Evolutionary conservation across 768 basidiomycete genomes (phyloP), one percentile per base, ranked within the genome.

Genomic region (Suillus variegatus): DNA sequence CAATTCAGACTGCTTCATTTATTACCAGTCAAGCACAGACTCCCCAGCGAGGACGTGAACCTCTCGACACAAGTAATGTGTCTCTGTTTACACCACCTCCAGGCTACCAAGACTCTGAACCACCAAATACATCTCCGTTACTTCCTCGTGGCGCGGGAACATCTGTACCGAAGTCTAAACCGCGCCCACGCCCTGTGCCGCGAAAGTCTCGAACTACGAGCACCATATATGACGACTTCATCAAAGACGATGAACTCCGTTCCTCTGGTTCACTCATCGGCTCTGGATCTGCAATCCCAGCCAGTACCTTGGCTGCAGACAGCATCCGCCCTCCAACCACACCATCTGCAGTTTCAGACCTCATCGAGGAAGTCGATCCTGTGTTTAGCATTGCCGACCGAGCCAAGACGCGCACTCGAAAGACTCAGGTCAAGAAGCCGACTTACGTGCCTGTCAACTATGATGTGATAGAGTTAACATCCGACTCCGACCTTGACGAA

Each of bases 341-440:
- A 0, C 67, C 74, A 0, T 46, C 65, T n/a, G 55, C 22, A 44
- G 36, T 68, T 38, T 67, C 69, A 7, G 68, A 65, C 10, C n/a
- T 13, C 2, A 22, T 60, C 10, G 72, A 64, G 0, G 74, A 76
- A 40, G 44, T 36, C 38, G 71, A 72, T 46, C 71, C 68, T 54
- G 69, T 72, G 6, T 69, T 77, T 51, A 82, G 74, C 66, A 86
- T 86, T 28, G 86, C 86, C n/a, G 86, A 88, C 49, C 80, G 86
- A 20, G 83, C 86, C 58, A 87, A 87, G 69, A 85, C 79, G 74
- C 85, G 86, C 20, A 79, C 82, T 64, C 76, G 86, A 25, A 78
- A 73, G 28, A 62, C 76, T 9, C 69, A 67, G 52, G 36, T 67
- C 2, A 75, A 74, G 51, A 63, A 64, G 12, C 13, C 66, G 25